Percentiles rank a stretch among this genome's conserved stretches.
Conservation (phyloP, 2,329 filamentous ascomycete species). For the Aspergillus latus region DNA sequence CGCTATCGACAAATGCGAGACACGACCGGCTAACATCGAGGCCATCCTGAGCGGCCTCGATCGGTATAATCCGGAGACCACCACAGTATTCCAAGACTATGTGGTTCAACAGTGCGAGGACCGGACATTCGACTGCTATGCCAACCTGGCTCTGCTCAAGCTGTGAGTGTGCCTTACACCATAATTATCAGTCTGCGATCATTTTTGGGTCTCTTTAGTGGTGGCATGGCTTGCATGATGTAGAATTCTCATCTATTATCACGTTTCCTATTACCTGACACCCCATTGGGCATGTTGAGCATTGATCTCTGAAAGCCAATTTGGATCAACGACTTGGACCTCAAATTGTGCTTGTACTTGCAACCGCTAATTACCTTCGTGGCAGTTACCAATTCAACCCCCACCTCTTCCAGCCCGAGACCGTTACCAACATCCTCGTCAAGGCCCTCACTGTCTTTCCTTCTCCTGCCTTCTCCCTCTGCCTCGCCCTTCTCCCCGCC, state of each 20-base stretch:
- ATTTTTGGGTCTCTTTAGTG: neutral
- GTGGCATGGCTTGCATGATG: slow-evolving; percentile 60
- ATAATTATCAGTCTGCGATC: neutral
- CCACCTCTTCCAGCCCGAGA: slow-evolving; percentile 93
- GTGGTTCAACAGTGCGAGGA: slow-evolving; percentile 92
- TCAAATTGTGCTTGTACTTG: slow-evolving; percentile 1
- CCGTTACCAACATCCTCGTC: slow-evolving; percentile 98
- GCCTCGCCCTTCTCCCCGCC: slow-evolving; percentile 88
- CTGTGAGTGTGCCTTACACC: slow-evolving; percentile 61
- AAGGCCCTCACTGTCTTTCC: slow-evolving; percentile 98
- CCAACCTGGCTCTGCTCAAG: slow-evolving; percentile 93
- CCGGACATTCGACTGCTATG: slow-evolving; percentile 92
- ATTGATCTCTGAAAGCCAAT: slow-evolving; percentile 63
- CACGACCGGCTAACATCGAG: slow-evolving; percentile 89
- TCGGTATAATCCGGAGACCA: slow-evolving; percentile 97
- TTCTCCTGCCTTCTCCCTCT: slow-evolving; percentile 89
- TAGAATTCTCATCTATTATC: slow-evolving; percentile 59
- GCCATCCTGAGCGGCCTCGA: slow-evolving; percentile 95
- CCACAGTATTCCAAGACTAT: slow-evolving; percentile 89
- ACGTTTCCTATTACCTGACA: slow-evolving; percentile 99
- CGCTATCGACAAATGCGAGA: slow-evolving; percentile 81
- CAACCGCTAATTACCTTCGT: neutral
- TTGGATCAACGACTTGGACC: neutral
- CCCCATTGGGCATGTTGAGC: slow-evolving; percentile 64
- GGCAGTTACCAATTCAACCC: slow-evolving; percentile 98